These are phyloP conservation scores for Fusarium anthophilum DNA, from an alignment of 2,329 filamentous ascomycete genomes.

Conservation along the genomic window DNA sequence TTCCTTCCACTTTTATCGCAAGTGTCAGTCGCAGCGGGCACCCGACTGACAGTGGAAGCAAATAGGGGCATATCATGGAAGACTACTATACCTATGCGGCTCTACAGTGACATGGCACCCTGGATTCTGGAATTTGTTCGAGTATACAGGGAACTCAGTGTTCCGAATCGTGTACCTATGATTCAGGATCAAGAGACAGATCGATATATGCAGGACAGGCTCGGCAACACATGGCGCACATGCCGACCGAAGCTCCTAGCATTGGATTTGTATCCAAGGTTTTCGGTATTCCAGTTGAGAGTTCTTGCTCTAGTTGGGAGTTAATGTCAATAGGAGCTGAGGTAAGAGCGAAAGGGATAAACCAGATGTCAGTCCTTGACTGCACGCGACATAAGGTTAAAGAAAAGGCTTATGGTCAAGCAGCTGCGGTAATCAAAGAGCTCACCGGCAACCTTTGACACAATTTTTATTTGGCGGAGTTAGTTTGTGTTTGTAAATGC, in stretches of 20 bases:
- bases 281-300: background rate
- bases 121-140: background rate
- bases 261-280: background rate
- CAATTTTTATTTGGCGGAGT: background rate
- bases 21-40: slow-evolving; percentile 9
- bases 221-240: background rate
- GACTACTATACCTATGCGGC: background rate
- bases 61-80: background rate
- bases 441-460: background rate
- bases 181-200: background rate
- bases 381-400: background rate
- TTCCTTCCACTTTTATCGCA: slow-evolving; percentile 9
- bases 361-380: background rate
- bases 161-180: background rate
- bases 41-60: slow-evolving; percentile 14
- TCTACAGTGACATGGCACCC: background rate
- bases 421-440: background rate
- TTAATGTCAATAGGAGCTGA: background rate
- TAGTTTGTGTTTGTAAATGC: background rate
- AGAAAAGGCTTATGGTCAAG: background rate
- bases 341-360: background rate
- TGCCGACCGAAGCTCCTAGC: background rate
- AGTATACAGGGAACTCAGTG: background rate
- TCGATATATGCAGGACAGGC: background rate
- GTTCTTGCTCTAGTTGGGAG: background rate